Evolutionary conservation across 257 asterid genomes (phyloP), one percentile per base, ranked within the genome.

Genomic region (Ophiorrhiza pumila): DNA sequence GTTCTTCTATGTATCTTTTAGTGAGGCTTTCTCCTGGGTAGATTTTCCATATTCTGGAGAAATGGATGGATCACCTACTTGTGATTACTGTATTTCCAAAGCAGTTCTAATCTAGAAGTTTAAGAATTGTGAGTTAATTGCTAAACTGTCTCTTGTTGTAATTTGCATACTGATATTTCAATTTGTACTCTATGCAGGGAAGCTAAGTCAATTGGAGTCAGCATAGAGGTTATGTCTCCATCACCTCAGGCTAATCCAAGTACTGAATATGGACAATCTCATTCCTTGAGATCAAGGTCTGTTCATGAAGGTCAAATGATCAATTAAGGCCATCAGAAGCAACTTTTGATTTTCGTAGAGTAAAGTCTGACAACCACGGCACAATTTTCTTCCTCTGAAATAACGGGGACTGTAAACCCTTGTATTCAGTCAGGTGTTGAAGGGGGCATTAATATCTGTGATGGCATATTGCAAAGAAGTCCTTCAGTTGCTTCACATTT

Each of bases 401-500:
- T 78, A 52, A 76, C 66, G 69, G n/a, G n/a, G n/a, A n/a, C n/a
- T n/a, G 66, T 34, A 63, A 71, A 79, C 42, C 80, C 79, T 65
- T 71, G 6, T 29, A 67, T 80, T 67, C 77, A 79, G 68, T 79
- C 76, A 67, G 78, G 72, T 65, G 80, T 63, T 42, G 82, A 81
- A 45, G 82, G 80, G 77, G 81, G 78, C 83, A 71, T 77, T 57
- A 88, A 86, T 71, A 59, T 39, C 29, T 70, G 76, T 77, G 86
- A 83, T 46, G 72, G 82, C 46, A 72, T 53, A 57, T 79, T 84
- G 14, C 76, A 67, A 79, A 79, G 85, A 86, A 89, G 85, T 79
- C 75, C 86, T 77, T 88, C 93, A 65, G 82, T 71, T 68, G 88
- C 76, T 74, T 90, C 92, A 53, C 81, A 39, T 45, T 68, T 83